Percentiles rank a stretch among this genome's conserved stretches.
Conservation (phyloP, 148 eudicot species). For the Persicaria tinctoria region DNA sequence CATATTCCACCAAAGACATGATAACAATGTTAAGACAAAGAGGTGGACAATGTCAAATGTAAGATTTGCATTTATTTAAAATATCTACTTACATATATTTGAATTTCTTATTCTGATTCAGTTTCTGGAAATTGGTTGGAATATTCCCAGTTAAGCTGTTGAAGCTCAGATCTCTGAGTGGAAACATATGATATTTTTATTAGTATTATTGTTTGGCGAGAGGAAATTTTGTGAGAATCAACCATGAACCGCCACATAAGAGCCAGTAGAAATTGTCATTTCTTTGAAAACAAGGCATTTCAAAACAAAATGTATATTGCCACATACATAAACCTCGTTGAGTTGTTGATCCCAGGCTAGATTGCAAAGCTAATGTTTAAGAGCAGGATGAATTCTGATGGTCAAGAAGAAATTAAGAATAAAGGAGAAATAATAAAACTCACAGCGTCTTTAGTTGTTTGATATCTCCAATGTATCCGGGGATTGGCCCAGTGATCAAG, state of each 20-base stretch:
- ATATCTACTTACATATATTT: constrained; percentile 27
- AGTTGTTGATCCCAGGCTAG: no score
- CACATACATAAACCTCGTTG: no score
- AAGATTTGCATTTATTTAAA: not conserved
- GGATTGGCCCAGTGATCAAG: constrained; percentile 45
- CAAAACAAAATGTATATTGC: no score
- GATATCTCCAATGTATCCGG: constrained; percentile 36
- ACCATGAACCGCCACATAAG: no score
- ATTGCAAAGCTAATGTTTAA: no score
- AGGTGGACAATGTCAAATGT: not conserved
- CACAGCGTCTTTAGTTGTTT: constrained; percentile 29
- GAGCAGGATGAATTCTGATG: not conserved
- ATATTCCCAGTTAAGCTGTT: constrained; percentile 41
- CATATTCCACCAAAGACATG: not conserved
- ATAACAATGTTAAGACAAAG: not conserved
- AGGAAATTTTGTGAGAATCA: no score
- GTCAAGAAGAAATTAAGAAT: not conserved
- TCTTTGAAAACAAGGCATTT: no score
- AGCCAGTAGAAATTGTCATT: no score
- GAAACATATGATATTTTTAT: not conserved
- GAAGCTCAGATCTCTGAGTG: constrained; percentile 49
- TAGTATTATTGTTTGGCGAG: not conserved
- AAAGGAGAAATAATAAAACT: not conserved
- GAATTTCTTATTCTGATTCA: constrained; percentile 7
- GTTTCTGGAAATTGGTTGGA: constrained; percentile 16